Conservation (phyloP, 176 grass and related monocot species). For the Themeda triandra region DNA sequence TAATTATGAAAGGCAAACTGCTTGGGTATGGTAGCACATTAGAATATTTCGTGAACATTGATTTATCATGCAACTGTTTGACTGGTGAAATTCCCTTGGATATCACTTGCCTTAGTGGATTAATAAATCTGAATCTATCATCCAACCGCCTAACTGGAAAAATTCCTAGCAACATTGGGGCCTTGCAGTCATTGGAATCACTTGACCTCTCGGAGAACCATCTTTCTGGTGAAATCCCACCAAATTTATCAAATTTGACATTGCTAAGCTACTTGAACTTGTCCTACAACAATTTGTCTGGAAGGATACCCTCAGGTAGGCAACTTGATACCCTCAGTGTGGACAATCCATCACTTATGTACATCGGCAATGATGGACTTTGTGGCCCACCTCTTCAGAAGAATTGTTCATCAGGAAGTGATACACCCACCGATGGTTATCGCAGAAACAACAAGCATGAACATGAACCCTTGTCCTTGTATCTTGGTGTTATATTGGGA, state of each 20-base stretch:
- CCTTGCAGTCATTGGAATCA: not conserved
- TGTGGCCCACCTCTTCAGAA: not conserved
- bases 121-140: slow-evolving; percentile 29
- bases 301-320: slow-evolving; percentile 26
- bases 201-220: not conserved
- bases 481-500: not conserved
- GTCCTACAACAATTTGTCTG: slow-evolving; percentile 30
- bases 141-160: slow-evolving; percentile 7
- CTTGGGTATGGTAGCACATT: not conserved
- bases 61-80: slow-evolving; percentile 32
- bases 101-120: not conserved
- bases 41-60: not conserved
- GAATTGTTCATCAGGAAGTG: not conserved
- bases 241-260: not conserved
- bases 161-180: slow-evolving; percentile 9
- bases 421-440: not conserved
- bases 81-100: slow-evolving; percentile 19
- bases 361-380: not conserved
- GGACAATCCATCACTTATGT: slow-evolving; percentile 18
- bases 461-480: not conserved
- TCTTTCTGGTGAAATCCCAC: not conserved
- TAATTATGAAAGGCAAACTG: slow-evolving; percentile 7
- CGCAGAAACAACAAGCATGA: not conserved
- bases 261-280: not conserved
- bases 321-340: slow-evolving; percentile 26